These are phyloP conservation scores for Knoxdaviesia proteae DNA, from an alignment of 2,329 filamentous ascomycete species.

Conservation along the genomic window DNA sequence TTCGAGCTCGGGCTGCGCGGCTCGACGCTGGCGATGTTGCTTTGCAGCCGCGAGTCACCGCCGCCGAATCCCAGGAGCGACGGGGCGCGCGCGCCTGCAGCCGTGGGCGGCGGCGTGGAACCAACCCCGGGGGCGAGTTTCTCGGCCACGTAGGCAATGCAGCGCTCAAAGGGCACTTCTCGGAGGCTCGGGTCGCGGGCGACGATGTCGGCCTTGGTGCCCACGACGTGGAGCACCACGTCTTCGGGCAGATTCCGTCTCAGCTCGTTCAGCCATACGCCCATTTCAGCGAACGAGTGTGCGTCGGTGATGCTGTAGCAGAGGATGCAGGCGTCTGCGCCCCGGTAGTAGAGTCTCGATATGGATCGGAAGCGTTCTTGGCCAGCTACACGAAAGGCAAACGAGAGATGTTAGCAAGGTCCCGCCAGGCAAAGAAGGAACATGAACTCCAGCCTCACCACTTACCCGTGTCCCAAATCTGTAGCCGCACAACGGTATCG, in stretches of 20 bases:
- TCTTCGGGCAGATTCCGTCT: constrained; percentile 57
- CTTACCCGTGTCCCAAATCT: constrained; percentile 81
- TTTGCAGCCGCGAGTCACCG: neutral
- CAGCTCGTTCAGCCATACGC: constrained; percentile 71
- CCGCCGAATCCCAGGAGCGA: constrained; percentile 8
- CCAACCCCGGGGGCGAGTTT: constrained; percentile 56
- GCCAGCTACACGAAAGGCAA: constrained; percentile 32
- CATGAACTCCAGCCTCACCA: neutral
- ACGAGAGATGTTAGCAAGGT: constrained; percentile 2
- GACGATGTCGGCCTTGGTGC: constrained; percentile 82
- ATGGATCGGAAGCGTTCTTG: constrained; percentile 93
- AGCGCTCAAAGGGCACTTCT: constrained; percentile 82
- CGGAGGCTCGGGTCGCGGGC: constrained; percentile 59
- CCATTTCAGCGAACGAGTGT: constrained; percentile 77
- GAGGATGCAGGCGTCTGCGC: constrained; percentile 79
- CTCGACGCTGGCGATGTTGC: constrained; percentile 16
- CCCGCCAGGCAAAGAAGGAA: neutral
- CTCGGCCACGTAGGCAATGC: constrained; percentile 88
- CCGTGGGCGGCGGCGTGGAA: constrained; percentile 46
- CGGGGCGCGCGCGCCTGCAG: constrained; percentile 14
- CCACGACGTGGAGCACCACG: constrained; percentile 82
- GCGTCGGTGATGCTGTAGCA: constrained; percentile 89
- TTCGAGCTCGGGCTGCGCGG: constrained; percentile 41
- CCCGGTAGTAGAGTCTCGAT: constrained; percentile 86
- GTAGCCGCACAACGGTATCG: constrained; percentile 70